These are phyloP conservation scores for Plasmodium gallinaceum DNA, from an alignment of 169 alveolate species.

Conservation along the genomic window DNA sequence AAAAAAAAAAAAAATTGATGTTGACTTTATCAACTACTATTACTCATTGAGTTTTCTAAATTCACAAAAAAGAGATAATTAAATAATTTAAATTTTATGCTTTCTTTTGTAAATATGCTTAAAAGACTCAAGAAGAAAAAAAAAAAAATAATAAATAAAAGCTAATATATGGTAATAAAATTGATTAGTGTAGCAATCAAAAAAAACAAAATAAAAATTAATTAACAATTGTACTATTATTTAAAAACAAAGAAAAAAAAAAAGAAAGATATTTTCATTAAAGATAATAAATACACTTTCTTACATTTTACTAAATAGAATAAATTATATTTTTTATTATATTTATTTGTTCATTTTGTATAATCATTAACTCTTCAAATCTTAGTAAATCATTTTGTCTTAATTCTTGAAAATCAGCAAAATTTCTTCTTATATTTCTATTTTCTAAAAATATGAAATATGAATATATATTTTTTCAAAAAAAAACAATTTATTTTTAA, in stretches of 20 bases:
- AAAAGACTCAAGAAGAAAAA: too few species aligned
- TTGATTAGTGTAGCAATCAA: neutral
- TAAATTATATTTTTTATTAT: slow-evolving; percentile 23
- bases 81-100: too few species aligned
- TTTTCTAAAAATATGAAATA: slow-evolving; percentile 28
- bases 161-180: too few species aligned
- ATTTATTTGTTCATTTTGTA: slow-evolving; percentile 66
- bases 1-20: neutral
- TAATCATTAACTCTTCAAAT: slow-evolving; percentile 61
- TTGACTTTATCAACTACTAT: slow-evolving; percentile 2
- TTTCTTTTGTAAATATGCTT: too few species aligned
- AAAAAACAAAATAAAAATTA: neutral
- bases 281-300: neutral
- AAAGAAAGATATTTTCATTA: neutral
- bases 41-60: neutral
- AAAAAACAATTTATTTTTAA: too few species aligned
- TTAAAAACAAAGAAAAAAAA: neutral
- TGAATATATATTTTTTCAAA: neutral
- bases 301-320: neutral
- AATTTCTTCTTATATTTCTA: slow-evolving; percentile 40
- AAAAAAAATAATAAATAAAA: too few species aligned
- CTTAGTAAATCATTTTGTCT: slow-evolving; percentile 54
- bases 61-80: too few species aligned
- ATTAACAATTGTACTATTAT: slow-evolving; percentile 5
- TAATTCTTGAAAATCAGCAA: slow-evolving; percentile 72